These are phyloP conservation scores for Acer negundo DNA, from an alignment of 345 rosid species.

Conservation along the genomic window DNA sequence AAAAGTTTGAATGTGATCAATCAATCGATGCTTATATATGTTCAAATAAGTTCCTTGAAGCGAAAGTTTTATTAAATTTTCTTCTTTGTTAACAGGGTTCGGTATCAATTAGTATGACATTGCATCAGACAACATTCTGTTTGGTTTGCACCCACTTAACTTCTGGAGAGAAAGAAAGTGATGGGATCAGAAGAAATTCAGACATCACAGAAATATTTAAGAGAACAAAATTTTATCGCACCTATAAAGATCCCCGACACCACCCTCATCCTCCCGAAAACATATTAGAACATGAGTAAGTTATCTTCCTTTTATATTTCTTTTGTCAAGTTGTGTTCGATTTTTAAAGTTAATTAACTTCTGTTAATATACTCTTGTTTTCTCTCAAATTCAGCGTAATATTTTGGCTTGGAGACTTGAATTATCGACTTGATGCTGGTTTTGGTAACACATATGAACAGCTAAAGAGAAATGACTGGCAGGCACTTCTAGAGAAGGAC, in stretches of 20 bases:
- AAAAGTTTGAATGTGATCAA: neutral
- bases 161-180: conserved; percentile 93
- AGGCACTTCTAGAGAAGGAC: conserved; percentile 77
- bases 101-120: conserved; percentile 78
- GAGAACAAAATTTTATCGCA: conserved; percentile 68
- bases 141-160: conserved; percentile 90
- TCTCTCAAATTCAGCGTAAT: conserved; percentile 49
- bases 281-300: conserved; percentile 89
- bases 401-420: conserved; percentile 98
- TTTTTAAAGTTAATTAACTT: neutral
- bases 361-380: neutral
- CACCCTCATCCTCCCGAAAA: conserved; percentile 41
- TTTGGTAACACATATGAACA: conserved; percentile 47
- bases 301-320: neutral
- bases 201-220: conserved; percentile 81
- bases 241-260: conserved; percentile 34
- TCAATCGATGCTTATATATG: neutral
- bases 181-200: conserved; percentile 72
- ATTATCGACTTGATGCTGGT: conserved; percentile 72
- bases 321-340: neutral
- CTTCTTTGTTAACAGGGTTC: conserved; percentile 59
- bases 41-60: neutral
- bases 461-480: conserved; percentile 69
- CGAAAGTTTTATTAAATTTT: too few relatives aligned
- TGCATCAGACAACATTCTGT: conserved; percentile 70